Evolutionary conservation across 2,329 filamentous ascomycete species (phyloP).

Genomic region (Aspergillus ochraceus): DNA sequence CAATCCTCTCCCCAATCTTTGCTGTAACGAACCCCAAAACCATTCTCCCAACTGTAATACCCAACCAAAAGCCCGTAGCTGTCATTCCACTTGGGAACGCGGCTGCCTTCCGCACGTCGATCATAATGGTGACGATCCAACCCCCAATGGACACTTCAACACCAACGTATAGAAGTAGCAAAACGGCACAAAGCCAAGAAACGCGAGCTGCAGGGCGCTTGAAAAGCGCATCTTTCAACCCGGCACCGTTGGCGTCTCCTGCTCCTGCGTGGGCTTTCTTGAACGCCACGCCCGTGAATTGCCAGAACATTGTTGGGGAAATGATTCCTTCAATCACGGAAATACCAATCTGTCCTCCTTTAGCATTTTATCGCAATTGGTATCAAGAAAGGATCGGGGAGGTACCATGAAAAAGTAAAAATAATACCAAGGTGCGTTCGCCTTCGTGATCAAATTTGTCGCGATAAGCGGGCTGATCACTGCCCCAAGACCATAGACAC

Average conservation of each 20-base stretch:
- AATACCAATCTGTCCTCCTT: constrained; percentile 12
- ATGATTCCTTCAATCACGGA: constrained; percentile 20
- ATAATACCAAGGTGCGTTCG: constrained; percentile 62
- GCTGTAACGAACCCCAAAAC: constrained; percentile 74
- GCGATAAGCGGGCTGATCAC: constrained; percentile 69
- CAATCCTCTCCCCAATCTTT: constrained; percentile 63
- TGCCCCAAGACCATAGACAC: constrained; percentile 69
- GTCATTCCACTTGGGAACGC: constrained; percentile 72
- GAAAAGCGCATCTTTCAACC: background rate
- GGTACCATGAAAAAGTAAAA: constrained; percentile 72
- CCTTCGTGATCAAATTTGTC: constrained; percentile 69
- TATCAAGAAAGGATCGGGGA: no score
- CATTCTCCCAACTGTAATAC: constrained; percentile 72
- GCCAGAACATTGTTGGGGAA: constrained; percentile 8
- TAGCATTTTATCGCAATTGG: constrained; percentile 28
- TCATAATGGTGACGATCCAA: constrained; percentile 85
- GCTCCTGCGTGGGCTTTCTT: background rate
- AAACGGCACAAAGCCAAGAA: constrained; percentile 48
- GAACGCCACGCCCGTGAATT: background rate
- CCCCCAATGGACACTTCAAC: constrained; percentile 72
- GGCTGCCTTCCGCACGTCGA: constrained; percentile 66
- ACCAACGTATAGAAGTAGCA: constrained; percentile 76
- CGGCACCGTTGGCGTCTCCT: background rate
- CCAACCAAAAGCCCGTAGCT: constrained; percentile 80
- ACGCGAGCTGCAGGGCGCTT: background rate